phyloP scores from a whole-genome alignment of 1,139 yeast species.

The Saccharomyces hybrid region DNA sequence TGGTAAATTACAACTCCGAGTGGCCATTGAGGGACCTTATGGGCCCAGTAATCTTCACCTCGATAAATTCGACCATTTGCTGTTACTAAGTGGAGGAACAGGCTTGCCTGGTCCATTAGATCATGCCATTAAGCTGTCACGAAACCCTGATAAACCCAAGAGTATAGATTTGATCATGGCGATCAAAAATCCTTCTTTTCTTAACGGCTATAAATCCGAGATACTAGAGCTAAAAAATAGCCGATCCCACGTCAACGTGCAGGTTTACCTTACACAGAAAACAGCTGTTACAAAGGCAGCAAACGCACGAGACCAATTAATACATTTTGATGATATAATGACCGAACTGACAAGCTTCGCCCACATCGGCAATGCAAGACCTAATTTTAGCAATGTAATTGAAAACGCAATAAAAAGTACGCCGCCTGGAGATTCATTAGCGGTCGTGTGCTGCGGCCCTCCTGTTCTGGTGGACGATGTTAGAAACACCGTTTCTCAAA shows the following conservation, averaged over 20 bases:
- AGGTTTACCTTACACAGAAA: not conserved
- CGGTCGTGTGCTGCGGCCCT: conserved; percentile 45
- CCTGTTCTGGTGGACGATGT: conserved; percentile 47
- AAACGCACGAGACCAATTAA: not conserved
- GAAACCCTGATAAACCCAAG: not conserved
- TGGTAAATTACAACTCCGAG: conserved; percentile 27
- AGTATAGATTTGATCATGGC: conserved; percentile 1
- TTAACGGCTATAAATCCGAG: not conserved
- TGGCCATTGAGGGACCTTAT: conserved; percentile 58
- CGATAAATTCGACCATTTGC: conserved; percentile 39
- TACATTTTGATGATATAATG: not conserved
- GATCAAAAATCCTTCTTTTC: not conserved
- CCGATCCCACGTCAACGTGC: not conserved
- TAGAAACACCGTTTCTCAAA: conserved; percentile 32
- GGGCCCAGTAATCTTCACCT: conserved; percentile 30
- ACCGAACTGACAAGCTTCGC: not conserved
- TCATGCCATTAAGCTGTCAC: conserved; percentile 19
- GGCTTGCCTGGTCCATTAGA: conserved; percentile 57
- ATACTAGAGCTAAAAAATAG: not conserved
- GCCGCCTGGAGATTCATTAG: conserved; percentile 28
- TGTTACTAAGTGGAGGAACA: conserved; percentile 62
- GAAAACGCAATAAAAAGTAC: not conserved
- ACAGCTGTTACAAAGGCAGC: not conserved
- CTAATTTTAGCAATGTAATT: not conserved
- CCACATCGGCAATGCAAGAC: not conserved